These are phyloP conservation scores for Datisca glomerata DNA, from an alignment of 306 rosid genomes.

Conservation along the genomic window DNA sequence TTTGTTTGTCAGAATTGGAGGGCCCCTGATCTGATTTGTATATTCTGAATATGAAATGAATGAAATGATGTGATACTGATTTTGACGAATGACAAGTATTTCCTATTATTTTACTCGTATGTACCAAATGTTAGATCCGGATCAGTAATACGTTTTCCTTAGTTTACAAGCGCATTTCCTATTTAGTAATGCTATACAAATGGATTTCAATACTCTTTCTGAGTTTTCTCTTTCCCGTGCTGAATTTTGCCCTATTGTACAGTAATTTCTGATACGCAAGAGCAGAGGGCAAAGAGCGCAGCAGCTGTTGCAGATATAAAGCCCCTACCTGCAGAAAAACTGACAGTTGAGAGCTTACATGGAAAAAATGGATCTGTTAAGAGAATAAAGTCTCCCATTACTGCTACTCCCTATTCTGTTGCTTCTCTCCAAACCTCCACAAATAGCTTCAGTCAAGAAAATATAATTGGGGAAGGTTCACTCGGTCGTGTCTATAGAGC, in stretches of 20 bases:
- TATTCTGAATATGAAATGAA: no score
- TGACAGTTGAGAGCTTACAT: constrained; percentile 45
- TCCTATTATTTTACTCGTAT: no score
- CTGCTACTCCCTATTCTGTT: constrained; percentile 78
- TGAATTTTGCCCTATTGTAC: constrained; percentile 10
- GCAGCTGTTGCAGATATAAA: constrained; percentile 55
- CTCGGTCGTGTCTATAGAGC: constrained; percentile 96
- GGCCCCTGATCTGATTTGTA: no score
- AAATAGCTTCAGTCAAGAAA: constrained; percentile 93
- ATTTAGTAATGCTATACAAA: no score
- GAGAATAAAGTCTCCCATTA: constrained; percentile 81
- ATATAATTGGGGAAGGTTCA: constrained; percentile 91
- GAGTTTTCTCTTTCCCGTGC: constrained; percentile 3
- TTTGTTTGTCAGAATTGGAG: no score
- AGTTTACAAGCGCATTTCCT: no score
- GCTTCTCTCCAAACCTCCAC: constrained; percentile 93
- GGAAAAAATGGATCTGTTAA: constrained; percentile 59
- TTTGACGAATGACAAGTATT: no score
- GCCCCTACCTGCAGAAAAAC: constrained; percentile 74
- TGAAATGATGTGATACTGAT: no score
- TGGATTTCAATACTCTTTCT: no score
- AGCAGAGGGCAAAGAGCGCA: constrained; percentile 55
- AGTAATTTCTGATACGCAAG: constrained; percentile 67
- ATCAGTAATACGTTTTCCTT: no score
- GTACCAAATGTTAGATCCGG: no score